phyloP scores from a whole-genome alignment of 257 asterid genomes.

The Paraleonurus japonicus region DNA sequence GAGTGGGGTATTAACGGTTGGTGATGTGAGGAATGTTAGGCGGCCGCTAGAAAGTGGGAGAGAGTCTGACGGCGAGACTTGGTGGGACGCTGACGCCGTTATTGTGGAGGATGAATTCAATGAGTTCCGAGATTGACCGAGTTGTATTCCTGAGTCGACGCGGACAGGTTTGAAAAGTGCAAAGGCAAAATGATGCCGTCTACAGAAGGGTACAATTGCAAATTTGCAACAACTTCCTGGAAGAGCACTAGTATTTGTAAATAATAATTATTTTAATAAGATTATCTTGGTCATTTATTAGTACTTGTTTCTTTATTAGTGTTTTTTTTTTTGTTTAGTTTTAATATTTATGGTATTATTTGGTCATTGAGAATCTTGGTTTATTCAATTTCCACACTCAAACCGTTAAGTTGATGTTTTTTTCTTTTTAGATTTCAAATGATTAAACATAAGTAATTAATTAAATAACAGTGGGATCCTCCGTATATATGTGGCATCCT shows the following conservation, averaged over 20 bases:
- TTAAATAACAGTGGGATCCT: no score
- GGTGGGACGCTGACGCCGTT: conserved; percentile 89
- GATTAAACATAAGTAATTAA: no score
- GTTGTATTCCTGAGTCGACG: conserved; percentile 18
- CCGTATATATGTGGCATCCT: no score
- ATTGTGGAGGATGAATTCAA: conserved; percentile 43
- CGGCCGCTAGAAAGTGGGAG: conserved; percentile 49
- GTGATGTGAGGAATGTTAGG: conserved; percentile 71
- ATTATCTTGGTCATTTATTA: no score
- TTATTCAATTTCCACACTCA: not conserved
- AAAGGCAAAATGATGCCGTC: conserved; percentile 10
- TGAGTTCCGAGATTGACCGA: conserved; percentile 22
- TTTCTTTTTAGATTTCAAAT: no score
- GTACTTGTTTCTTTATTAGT: no score
- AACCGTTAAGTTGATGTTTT: no score
- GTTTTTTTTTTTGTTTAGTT: no score
- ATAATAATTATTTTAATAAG: no score
- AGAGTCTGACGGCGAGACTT: conserved; percentile 49
- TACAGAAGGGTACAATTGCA: not conserved
- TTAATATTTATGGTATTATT: no score
- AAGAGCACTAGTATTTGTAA: not conserved
- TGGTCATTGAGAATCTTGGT: no score
- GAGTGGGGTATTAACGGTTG: conserved; percentile 60
- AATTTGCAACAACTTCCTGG: not conserved
- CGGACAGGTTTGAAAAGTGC: conserved; percentile 11